Evolutionary conservation across 2,329 filamentous ascomycete genomes (phyloP).

Genomic region (Fusarium cyanostomum): DNA sequence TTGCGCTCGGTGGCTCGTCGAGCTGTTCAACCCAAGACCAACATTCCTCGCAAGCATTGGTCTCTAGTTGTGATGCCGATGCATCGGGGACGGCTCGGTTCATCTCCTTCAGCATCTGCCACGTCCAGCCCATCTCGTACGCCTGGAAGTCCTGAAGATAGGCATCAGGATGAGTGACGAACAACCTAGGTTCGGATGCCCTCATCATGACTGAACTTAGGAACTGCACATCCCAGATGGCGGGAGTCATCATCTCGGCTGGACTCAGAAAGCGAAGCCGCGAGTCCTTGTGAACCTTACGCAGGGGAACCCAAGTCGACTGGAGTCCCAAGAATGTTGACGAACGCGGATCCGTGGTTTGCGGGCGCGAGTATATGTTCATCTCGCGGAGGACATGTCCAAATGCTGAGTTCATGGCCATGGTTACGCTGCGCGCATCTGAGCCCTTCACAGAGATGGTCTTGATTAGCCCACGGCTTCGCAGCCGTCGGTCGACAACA

Average conservation of each 20-base stretch:
- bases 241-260: constrained; percentile 77
- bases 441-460: constrained; percentile 68
- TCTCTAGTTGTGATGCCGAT: constrained; percentile 47
- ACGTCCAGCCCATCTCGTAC: constrained; percentile 70
- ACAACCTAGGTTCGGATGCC: constrained; percentile 72
- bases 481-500: constrained; percentile 74
- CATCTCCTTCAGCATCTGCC: constrained; percentile 73
- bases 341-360: constrained; percentile 43
- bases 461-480: constrained; percentile 76
- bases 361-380: constrained; percentile 46
- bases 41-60: constrained; percentile 67
- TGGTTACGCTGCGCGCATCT: constrained; percentile 74
- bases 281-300: constrained; percentile 79
- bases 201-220: constrained; percentile 79
- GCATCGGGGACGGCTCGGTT: constrained; percentile 63
- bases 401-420: constrained; percentile 71
- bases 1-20: constrained; percentile 63
- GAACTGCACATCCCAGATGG: constrained; percentile 76
- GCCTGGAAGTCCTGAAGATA: constrained; percentile 73
- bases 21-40: constrained; percentile 72
- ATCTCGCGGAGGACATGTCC: constrained; percentile 62
- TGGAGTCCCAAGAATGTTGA: constrained; percentile 67
- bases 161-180: constrained; percentile 78
- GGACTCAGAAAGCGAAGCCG: constrained; percentile 75
- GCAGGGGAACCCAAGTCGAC: constrained; percentile 77